phyloP scores from a whole-genome alignment of 352 stramenopile species.

The Phytophthora boehmeriae region DNA sequence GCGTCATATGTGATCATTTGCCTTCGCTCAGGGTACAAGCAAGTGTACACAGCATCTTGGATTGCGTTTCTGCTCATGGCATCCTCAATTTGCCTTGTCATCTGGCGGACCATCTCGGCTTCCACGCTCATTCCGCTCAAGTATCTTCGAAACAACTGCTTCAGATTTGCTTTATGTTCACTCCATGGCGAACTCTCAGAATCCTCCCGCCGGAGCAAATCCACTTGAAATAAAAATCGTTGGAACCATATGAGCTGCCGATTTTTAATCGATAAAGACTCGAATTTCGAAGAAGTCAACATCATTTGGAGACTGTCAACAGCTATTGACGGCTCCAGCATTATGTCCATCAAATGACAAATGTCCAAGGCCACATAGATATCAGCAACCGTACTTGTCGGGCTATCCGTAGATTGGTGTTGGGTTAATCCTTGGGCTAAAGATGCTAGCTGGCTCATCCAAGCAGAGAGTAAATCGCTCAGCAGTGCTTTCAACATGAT shows the following conservation, averaged over 20 bases:
- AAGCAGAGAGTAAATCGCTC: conserved; percentile 35
- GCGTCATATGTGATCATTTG: conserved; percentile 34
- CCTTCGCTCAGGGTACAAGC: conserved; percentile 48
- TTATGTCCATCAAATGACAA: conserved; percentile 49
- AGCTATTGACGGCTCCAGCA: conserved; percentile 38
- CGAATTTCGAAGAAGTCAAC: conserved; percentile 42
- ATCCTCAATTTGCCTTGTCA: conserved; percentile 24
- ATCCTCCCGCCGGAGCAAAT: conserved; percentile 26
- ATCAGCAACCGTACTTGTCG: conserved; percentile 11
- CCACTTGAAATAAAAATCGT: conserved; percentile 52
- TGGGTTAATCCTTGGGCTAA: conserved; percentile 1
- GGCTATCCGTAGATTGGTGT: neutral
- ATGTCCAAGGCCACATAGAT: conserved; percentile 53
- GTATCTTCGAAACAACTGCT: conserved; percentile 47
- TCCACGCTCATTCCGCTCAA: conserved; percentile 47
- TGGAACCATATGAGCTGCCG: conserved; percentile 51
- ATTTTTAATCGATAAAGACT: conserved; percentile 30
- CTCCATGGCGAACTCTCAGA: conserved; percentile 7
- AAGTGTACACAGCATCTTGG: conserved; percentile 43
- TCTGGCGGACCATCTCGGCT: conserved; percentile 36
- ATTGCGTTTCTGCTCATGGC: conserved; percentile 30
- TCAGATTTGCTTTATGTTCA: conserved; percentile 21
- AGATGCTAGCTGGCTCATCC: conserved; percentile 45
- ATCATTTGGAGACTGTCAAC: conserved; percentile 48
- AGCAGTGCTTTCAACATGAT: conserved; percentile 40